phyloP scores from a whole-genome alignment of 768 basidiomycete genomes.

The Tulasnella sp. region DNA sequence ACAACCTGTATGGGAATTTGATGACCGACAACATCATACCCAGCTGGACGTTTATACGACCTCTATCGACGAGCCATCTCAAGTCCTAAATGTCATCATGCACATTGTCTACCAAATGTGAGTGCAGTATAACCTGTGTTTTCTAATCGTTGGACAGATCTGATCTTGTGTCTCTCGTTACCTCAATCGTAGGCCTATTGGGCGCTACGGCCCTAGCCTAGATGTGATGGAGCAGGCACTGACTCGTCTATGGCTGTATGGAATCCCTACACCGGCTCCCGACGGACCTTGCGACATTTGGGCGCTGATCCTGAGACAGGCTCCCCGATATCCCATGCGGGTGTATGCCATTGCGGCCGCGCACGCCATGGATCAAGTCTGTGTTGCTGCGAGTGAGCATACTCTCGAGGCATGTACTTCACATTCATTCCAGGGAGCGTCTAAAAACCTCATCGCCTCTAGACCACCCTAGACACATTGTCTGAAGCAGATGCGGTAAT shows the following conservation, averaged over 20 bases:
- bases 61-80: neutral
- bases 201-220: constrained; percentile 29
- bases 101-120: constrained; percentile 8
- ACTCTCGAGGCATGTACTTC: constrained; percentile 48
- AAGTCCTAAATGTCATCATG: constrained; percentile 5
- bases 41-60: neutral
- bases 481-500: constrained; percentile 56
- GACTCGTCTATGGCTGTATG: constrained; percentile 46
- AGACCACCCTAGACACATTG: constrained; percentile 47
- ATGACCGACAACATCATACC: neutral
- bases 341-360: constrained; percentile 60
- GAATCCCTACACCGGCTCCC: constrained; percentile 30
- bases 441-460: too few relatives aligned
- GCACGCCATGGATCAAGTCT: constrained; percentile 58
- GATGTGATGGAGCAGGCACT: constrained; percentile 47
- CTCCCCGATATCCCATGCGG: constrained; percentile 57
- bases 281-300: neutral
- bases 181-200: constrained; percentile 3
- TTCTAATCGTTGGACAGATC: constrained; percentile 33
- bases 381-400: constrained; percentile 67
- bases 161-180: neutral
- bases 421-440: too few relatives aligned
- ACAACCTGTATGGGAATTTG: neutral
- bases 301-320: constrained; percentile 44
- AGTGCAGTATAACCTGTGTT: constrained; percentile 30